These are phyloP conservation scores for Quercus gilva DNA, from an alignment of 306 rosid genomes.

Conservation along the genomic window DNA sequence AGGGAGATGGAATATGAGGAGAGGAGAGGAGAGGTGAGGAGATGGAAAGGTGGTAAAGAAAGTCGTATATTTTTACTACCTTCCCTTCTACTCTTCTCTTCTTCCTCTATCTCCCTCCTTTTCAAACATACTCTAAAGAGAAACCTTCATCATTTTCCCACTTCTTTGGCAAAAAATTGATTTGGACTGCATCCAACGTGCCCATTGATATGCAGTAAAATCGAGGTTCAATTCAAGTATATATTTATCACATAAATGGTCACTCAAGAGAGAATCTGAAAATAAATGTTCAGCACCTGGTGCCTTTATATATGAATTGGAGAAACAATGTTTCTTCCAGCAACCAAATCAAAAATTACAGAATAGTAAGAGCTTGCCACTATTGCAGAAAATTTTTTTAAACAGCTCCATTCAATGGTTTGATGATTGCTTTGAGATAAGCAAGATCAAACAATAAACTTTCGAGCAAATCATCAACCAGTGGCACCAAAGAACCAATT, in stretches of 20 bases:
- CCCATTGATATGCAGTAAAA: too few species aligned
- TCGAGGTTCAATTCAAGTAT: too few species aligned
- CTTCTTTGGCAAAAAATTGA: too few species aligned
- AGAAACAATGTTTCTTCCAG: slow-evolving; percentile 6
- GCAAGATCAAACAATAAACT: background rate
- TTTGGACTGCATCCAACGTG: too few species aligned
- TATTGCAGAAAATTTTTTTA: background rate
- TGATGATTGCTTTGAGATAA: background rate
- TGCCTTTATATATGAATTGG: background rate
- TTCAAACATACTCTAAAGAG: too few species aligned
- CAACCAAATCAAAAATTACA: slow-evolving; percentile 5
- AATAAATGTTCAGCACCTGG: background rate
- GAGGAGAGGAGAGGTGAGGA: too few species aligned
- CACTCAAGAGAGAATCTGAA: background rate
- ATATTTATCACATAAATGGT: background rate
- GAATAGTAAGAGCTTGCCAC: background rate
- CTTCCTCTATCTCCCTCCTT: too few species aligned
- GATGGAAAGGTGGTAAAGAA: too few species aligned
- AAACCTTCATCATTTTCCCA: too few species aligned
- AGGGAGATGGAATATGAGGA: too few species aligned
- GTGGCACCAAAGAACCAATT: slow-evolving; percentile 15
- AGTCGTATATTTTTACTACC: too few species aligned
- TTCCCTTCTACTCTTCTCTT: too few species aligned
- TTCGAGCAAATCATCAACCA: slow-evolving; percentile 12
- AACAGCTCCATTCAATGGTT: background rate